These are phyloP conservation scores for Alternaria incomplexa DNA, from an alignment of 2,329 filamentous ascomycete genomes.

Conservation along the genomic window DNA sequence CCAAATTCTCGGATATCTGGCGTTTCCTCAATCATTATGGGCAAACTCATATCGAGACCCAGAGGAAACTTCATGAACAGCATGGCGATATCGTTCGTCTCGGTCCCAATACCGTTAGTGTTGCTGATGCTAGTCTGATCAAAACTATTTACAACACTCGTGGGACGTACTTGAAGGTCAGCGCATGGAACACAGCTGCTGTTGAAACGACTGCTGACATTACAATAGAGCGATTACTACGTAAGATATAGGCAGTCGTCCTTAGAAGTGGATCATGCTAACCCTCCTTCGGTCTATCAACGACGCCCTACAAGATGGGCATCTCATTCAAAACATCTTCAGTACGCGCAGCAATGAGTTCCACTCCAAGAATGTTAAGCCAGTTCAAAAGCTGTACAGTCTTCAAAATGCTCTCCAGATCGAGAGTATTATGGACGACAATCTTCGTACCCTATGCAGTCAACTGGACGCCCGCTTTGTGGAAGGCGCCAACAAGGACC, in stretches of 20 bases:
- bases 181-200: not conserved
- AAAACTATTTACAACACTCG: constrained; percentile 43
- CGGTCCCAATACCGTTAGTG: constrained; percentile 38
- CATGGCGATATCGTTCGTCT: constrained; percentile 39
- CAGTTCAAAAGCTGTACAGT: constrained; percentile 40
- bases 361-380: constrained; percentile 30
- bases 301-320: constrained; percentile 40
- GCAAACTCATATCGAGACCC: constrained; percentile 39
- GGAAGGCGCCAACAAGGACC: constrained; percentile 27
- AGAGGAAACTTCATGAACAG: constrained; percentile 35
- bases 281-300: constrained; percentile 23
- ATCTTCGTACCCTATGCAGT: constrained; percentile 25
- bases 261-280: not conserved
- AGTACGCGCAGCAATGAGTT: constrained; percentile 41
- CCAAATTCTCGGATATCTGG: constrained; percentile 44
- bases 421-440: constrained; percentile 35
- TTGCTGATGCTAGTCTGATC: constrained; percentile 37
- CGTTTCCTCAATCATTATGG: constrained; percentile 37
- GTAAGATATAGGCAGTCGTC: not conserved
- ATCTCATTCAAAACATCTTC: constrained; percentile 41
- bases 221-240: constrained; percentile 38
- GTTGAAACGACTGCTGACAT: not conserved
- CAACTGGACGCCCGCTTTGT: constrained; percentile 38
- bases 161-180: constrained; percentile 40
- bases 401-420: constrained; percentile 32